Base-by-base conservation (phyloP, 352 stramenopile species). In the Phytophthora ohioensis region DNA sequence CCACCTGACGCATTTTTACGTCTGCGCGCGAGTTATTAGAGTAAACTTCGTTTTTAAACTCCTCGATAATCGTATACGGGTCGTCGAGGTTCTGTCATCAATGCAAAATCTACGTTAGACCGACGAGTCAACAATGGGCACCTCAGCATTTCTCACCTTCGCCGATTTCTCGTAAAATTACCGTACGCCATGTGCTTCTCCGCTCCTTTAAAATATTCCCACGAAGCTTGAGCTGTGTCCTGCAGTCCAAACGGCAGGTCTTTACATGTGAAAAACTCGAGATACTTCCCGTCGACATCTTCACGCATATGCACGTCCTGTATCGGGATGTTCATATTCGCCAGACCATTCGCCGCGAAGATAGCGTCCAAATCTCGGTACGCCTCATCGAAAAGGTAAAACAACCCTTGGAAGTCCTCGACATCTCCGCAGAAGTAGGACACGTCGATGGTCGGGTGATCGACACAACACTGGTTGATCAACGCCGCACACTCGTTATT, bases 201-300 rank as follows among this genome's bases (percentile, higher is more conserved):
- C 0, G 78, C 67, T 1, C 73, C 72, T 48, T 76, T 78, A 55
- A 80, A 79, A 57, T 84, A 70, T 9, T 79, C 38, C 76, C 76
- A 84, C 10, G 76, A 72, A 5, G 45, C 62, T 30, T 76, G 52
- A 3, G 62, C 71, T 5, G 70, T 73, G 32, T 75, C 65, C 51
- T 71, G 65, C 55, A 78, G 47, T 21, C 73, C 73, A 54, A 84
- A 84, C 38, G 76, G 76, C 30, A 84, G 42, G 41, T 78, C 55
- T 54, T 76, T 81, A 57, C 57, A 75, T 5, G 56, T 64, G 31
- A 73, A 72, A 47, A 84, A 71, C 30, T 84, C 66, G 2, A 84
- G 47, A 15, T 68, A 69, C 12, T 78, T 71, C 0, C 64, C 59
- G 9, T 71, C 43, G 17, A 57, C 51, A 13, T 55, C 72, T 57